These are phyloP conservation scores for Albugo candida DNA, from an alignment of 352 stramenopile genomes.

Conservation along the genomic window DNA sequence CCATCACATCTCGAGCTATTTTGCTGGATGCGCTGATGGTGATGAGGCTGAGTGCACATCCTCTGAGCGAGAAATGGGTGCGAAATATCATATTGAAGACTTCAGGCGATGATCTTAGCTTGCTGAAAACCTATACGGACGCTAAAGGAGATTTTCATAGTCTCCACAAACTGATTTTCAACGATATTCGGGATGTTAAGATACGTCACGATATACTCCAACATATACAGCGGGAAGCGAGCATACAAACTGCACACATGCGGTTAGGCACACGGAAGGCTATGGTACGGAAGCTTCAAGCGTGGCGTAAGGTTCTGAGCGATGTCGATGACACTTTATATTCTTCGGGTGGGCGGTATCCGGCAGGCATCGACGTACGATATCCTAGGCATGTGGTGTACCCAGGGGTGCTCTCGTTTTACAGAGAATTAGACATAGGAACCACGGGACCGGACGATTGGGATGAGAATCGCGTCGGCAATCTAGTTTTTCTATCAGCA, in stretches of 20 bases:
- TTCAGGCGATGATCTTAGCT: conserved; percentile 88
- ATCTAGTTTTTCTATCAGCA: conserved; percentile 96
- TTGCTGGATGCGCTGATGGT: conserved; percentile 93
- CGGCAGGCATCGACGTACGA: conserved; percentile 86
- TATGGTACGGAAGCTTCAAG: conserved; percentile 55
- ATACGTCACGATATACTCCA: conserved; percentile 88
- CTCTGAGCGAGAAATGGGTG: conserved; percentile 88
- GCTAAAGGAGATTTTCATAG: conserved; percentile 91
- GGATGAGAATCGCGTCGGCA: conserved; percentile 77
- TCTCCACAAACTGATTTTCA: conserved; percentile 97
- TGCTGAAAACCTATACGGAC: conserved; percentile 93
- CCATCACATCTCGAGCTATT: conserved; percentile 79
- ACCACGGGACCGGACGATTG: conserved; percentile 78
- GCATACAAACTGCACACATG: conserved; percentile 87
- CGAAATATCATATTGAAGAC: conserved; percentile 94
- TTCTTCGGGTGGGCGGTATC: conserved; percentile 89
- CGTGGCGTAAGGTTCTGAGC: conserved; percentile 96
- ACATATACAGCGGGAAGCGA: conserved; percentile 89
- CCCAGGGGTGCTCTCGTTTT: conserved; percentile 94
- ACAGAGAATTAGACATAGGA: conserved; percentile 93
- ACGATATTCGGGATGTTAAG: conserved; percentile 79
- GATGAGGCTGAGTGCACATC: conserved; percentile 92
- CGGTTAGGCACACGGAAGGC: conserved; percentile 72
- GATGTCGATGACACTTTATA: conserved; percentile 98
- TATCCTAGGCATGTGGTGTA: conserved; percentile 90